Base-by-base conservation (phyloP, 2,329 filamentous ascomycete species). In the Alternaria triticimaculans region DNA sequence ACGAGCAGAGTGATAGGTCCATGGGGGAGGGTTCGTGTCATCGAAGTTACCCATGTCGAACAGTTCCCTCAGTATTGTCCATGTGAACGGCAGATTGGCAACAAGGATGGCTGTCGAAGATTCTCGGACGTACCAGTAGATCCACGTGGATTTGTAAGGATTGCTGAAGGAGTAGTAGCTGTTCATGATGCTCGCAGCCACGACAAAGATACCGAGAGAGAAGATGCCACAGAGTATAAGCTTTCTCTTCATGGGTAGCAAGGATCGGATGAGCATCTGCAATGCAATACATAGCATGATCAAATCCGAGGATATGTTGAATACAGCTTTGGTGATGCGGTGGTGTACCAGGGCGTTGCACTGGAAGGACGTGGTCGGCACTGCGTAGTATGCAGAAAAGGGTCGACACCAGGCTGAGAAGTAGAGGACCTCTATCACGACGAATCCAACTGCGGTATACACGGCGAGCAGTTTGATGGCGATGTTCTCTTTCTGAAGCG, bases 221-320 rank as follows among this genome's bases (percentile, higher is more conserved):
- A 90, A 89, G 58, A 90, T 83, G 48, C 78, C 81, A 60, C 85
- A 83, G 0, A 90, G 80, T 1, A 87, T 82, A 1, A 87, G 51
- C 71, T 89, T 89, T 51, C 86, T 80, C 45, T 79, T 78, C 60
- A 79, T 72, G 0, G 82, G 82, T 6, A 85, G 71, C 3, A 78
- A 70, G 46, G 80, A 79, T 15, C 80, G 75, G 33, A 84, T 70
- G 56, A 85, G 81, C 75, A 85, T 82, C 5, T 82, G 82, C 2
- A 84, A 73, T 3, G 79, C 81, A 43, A 85, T 81, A 20, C 70
- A 75, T 14, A 85, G 72, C 76, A 85, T 83, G 58, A 81, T 70
- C n/a, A 81, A 33, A 58, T 85, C 83, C 3, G 82, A 84, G 10
- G 79, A 81, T 33, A 85, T 76, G 67, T 84, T 85, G 71, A 81